Evolutionary conservation across 2,329 filamentous ascomycete species (phyloP), one percentile per base, ranked within the genome.

Genomic region (Aureobasidium sp.): DNA sequence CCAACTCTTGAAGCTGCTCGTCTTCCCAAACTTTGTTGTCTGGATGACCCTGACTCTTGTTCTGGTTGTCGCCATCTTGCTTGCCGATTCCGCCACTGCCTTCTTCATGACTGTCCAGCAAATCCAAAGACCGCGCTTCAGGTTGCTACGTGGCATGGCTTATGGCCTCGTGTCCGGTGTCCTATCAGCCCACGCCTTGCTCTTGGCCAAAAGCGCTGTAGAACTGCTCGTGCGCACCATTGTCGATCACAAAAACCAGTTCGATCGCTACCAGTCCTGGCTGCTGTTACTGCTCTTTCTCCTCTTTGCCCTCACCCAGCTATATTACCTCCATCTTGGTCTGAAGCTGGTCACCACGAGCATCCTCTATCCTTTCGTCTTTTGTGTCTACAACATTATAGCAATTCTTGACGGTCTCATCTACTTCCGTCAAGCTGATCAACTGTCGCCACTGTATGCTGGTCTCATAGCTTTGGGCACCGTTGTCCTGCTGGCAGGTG

Each of bases 381-480:
- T 99, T 76, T 99, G 94, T 81, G 86, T 97, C 66, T 99, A 97
- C 82, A 99, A 99, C 80, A 96, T 99, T 70, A 92, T 97, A 71
- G 94, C 94, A 67, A 99, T 99, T 68, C 80, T 97, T 68, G 94
- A 99, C 75, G 94, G 94, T 36, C 82, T 99, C 68, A 96, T 99
- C 69, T 99, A 97, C 76, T 99, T 97, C 77, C 84, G 88, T 69
- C 94, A 99, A 75, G 89, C 88, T 59, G 87, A 91, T 66, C 82
- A 89, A 62, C 85, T 99, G 65, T 86, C 87, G 17, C 81, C 85
- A 0, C 76, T 94, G 2, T 87, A 90, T 70, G 93, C 89, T 17
- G 85, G 86, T 41, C 82, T 95, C 63, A 96, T 97, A 65, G 85
- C 91, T 0, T 75, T 99, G 1, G 94, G 94, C 12, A 97, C 93